Evolutionary conservation across 1,139 yeast species (phyloP).

Genomic region (Candida gigantensis): DNA sequence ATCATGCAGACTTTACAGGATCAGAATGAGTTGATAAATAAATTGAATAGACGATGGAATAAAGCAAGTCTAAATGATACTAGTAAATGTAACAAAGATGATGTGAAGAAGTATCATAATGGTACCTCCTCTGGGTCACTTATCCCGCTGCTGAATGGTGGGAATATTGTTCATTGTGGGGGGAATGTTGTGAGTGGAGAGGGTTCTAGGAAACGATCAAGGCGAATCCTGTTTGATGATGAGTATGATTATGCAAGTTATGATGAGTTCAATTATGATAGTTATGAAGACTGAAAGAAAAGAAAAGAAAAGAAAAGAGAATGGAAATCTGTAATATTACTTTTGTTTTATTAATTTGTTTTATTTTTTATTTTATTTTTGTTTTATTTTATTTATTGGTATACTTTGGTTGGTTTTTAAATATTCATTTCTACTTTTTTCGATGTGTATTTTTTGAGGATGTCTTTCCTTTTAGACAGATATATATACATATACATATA

Average conservation of each 20-base stretch:
- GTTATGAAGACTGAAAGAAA: conserved; percentile 12
- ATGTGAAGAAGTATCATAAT: too few relatives aligned
- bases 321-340: neutral
- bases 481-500: too few relatives aligned
- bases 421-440: conserved; percentile 5
- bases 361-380: conserved; percentile 1
- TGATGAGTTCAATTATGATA: conserved; percentile 18
- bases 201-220: conserved; percentile 22
- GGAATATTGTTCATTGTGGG: too few relatives aligned
- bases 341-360: neutral
- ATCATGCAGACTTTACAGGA: conserved; percentile 20
- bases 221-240: conserved; percentile 23
- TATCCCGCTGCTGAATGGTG: too few relatives aligned
- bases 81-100: conserved; percentile 4
- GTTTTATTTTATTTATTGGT: neutral
- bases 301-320: neutral
- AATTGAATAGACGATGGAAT: conserved; percentile 43
- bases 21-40: conserved; percentile 37
- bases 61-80: conserved; percentile 17
- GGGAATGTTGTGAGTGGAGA: too few relatives aligned
- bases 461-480: too few relatives aligned
- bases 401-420: neutral
- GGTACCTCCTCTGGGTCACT: too few relatives aligned
- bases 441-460: too few relatives aligned
- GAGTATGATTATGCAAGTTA: conserved; percentile 18